Evolutionary conservation across 768 basidiomycete genomes (phyloP), one percentile per base, ranked within the genome.

Genomic region (Tricholoma terreum): DNA sequence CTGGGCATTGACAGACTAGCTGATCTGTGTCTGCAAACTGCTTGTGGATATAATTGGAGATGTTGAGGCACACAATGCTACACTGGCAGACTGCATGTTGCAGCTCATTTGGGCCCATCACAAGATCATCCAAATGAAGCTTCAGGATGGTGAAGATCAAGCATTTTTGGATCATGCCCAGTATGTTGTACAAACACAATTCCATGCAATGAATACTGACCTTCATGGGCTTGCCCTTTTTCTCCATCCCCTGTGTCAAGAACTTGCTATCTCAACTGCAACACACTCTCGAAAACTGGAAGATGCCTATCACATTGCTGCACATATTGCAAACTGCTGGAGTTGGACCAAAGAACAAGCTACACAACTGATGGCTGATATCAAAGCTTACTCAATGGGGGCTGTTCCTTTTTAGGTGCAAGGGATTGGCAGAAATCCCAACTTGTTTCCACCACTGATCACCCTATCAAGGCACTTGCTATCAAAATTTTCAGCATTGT

Each of bases 71-170:
- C 61, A 61, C 3, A 60, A 70, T 22, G 63, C 67, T n/a, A 70
- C 59, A 3, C 61, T 73, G n/a, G 69, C 72, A 11, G 70, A 71
- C 40, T 75, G 73, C 57, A 74, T 75, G 70, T 67, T 75, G 2
- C 63, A 73, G 50, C 58, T 74, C 1, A 66, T 75, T 3, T 57
- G 58, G 7, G 61, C 61, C 53, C 66, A 65, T 12, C 52, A 57
- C 19, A 5, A 50, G 24, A 51, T 57, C 14, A 38, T 14, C 15
- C n/a, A 40, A 6, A 11, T 57, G 50, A 19, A 19, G 15, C 9
- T 17, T 0, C 14, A n/a, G 31, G 53, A 55, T 6, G 54, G 52
- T 6, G 65, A 65, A 48, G 59, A 71, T 58, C 30, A 49, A 2
- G 62, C 53, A 2, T 73, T 38, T 38, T 14, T 38, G 15, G 38